These are phyloP conservation scores for Calocera cornea DNA, from an alignment of 768 basidiomycete genomes.

Conservation along the genomic window DNA sequence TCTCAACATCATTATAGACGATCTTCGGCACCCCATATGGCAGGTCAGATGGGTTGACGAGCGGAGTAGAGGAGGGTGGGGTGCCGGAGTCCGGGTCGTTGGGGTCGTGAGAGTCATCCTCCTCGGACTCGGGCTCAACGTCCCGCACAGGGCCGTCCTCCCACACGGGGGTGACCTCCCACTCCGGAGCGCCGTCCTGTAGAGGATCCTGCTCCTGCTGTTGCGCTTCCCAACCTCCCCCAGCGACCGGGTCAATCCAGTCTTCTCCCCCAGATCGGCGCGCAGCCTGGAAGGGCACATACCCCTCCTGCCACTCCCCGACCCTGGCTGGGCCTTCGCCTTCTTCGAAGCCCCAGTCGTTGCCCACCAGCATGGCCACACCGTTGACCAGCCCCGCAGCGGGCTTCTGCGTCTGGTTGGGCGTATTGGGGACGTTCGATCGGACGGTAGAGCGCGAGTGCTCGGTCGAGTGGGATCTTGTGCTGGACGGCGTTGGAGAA, in stretches of 20 bases:
- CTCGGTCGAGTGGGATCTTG: not conserved
- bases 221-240: too few relatives aligned
- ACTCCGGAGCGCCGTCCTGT: not conserved
- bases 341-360: not conserved
- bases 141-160: not conserved
- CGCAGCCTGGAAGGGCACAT: not conserved
- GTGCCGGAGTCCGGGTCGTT: not conserved
- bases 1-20: not conserved
- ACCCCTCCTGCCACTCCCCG: not conserved
- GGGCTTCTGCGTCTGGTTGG: not conserved
- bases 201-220: not conserved
- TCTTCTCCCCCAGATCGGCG: not conserved
- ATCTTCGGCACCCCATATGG: not conserved
- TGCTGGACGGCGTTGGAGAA: not conserved
- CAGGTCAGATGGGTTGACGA: not conserved
- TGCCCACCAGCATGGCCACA: not conserved
- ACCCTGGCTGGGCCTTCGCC: not conserved
- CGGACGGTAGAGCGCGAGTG: not conserved
- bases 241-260: not conserved
- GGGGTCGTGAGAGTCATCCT: too few relatives aligned
- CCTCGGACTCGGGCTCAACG: not conserved
- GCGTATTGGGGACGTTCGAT: not conserved
- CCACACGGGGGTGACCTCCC: not conserved
- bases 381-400: not conserved
- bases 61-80: not conserved